Conservation (phyloP, 768 basidiomycete genomes). For the Lactarius vividus region DNA sequence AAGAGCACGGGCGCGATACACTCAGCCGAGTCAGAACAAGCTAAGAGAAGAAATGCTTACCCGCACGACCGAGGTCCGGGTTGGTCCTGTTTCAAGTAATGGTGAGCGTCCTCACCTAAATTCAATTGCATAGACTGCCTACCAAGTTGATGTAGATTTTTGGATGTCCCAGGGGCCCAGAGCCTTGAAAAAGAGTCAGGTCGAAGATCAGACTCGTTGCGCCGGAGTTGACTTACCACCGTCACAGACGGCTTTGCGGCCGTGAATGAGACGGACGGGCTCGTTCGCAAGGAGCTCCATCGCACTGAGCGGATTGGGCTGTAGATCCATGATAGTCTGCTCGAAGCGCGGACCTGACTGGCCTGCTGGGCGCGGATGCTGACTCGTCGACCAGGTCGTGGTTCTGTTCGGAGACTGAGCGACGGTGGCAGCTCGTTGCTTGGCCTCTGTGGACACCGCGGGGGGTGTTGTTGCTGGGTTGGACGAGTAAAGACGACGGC, state of each 20-base stretch:
- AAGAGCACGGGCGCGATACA: conserved; percentile 7
- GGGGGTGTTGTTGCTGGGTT: not conserved
- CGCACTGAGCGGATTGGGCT: conserved; percentile 86
- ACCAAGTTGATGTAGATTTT: conserved; percentile 96
- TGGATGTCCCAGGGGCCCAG: conserved; percentile 93
- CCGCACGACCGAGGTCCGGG: conserved; percentile 86
- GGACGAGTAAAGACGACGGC: conserved; percentile 18
- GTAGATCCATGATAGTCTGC: conserved; percentile 83
- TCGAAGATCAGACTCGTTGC: not conserved
- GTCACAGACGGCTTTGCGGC: conserved; percentile 87
- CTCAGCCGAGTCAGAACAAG: conserved; percentile 13
- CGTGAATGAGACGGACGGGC: conserved; percentile 77
- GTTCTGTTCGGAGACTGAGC: conserved; percentile 82
- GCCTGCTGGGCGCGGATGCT: conserved; percentile 62
- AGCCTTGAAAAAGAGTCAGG: conserved; percentile 51
- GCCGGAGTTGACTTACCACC: conserved; percentile 64
- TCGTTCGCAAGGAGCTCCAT: conserved; percentile 88
- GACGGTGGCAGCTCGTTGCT: conserved; percentile 34
- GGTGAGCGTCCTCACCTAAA: conserved; percentile 7
- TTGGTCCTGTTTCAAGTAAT: conserved; percentile 61
- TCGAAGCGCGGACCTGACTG: conserved; percentile 81
- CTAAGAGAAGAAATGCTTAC: conserved; percentile 52
- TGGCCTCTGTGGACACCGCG: conserved; percentile 28
- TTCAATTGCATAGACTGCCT: conserved; percentile 33
- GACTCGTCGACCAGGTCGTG: conserved; percentile 81